A percentile compares a stretch with the other conserved stretches of the same genome.
Evolutionary conservation across 2,329 filamentous ascomycete genomes (phyloP).

Genomic region (Colletotrichum sp.): DNA sequence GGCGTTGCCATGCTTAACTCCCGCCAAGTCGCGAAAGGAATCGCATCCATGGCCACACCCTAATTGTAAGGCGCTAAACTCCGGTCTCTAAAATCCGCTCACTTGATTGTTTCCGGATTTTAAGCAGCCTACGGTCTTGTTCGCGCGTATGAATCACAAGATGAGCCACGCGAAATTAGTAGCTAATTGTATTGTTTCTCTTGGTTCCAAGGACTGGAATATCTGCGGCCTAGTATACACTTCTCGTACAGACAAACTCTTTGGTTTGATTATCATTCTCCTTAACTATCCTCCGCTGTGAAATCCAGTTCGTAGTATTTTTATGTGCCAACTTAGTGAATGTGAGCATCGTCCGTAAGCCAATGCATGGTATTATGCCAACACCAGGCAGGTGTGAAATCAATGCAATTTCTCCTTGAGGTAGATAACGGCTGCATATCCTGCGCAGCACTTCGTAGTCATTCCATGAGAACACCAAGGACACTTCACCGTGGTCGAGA

Average conservation of each 20-base stretch:
- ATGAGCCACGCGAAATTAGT: not conserved
- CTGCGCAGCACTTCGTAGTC: conserved; percentile 71
- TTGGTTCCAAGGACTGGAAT: not conserved
- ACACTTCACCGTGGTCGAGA: conserved; percentile 69
- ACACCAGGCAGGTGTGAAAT: not conserved
- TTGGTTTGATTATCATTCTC: not conserved
- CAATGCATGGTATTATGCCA: not conserved
- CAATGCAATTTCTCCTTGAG: conserved; percentile 67
- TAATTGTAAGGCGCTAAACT: not conserved
- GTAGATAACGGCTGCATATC: conserved; percentile 70
- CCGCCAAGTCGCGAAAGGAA: not conserved
- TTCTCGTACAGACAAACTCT: not conserved
- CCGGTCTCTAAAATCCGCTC: not conserved
- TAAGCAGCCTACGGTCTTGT: not conserved
- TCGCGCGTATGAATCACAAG: not conserved
- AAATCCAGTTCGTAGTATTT: not conserved
- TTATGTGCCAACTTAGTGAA: not conserved
- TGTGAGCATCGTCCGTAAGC: not conserved
- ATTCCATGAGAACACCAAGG: conserved; percentile 77
- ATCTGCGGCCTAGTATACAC: not conserved
- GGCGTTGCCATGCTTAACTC: not conserved
- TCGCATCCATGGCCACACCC: not conserved
- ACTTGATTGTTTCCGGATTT: not conserved
- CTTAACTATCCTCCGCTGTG: not conserved
- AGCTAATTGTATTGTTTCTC: not conserved